Conservation (phyloP, 805 yeast genomes). For the Barnettozyma wickerhamii region DNA sequence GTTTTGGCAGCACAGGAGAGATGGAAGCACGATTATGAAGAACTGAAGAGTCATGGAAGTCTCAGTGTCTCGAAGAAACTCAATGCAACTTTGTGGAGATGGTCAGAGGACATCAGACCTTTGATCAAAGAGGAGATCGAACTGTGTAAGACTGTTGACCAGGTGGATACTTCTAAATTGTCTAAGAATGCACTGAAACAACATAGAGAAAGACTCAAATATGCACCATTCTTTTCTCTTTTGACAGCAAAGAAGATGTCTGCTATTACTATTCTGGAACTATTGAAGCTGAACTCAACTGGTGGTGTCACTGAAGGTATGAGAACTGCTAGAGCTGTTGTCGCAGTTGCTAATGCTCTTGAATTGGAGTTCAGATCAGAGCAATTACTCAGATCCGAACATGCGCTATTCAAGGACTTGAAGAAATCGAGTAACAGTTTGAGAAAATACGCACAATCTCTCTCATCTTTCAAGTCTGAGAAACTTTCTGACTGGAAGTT, state of each 20-base stretch:
- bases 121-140: conserved; percentile 61
- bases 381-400: conserved; percentile 52
- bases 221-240: conserved; percentile 75
- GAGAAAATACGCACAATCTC: conserved; percentile 23
- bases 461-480: conserved; percentile 32
- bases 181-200: conserved; percentile 24
- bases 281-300: conserved; percentile 67
- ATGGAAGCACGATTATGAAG: conserved; percentile 84
- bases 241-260: conserved; percentile 77
- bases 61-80: conserved; percentile 50
- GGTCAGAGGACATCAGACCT: conserved; percentile 77
- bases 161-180: conserved; percentile 18
- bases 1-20: conserved; percentile 81
- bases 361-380: conserved; percentile 82
- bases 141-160: conserved; percentile 43
- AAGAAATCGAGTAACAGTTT: conserved; percentile 31
- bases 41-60: conserved; percentile 54
- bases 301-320: conserved; percentile 78
- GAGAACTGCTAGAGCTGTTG: conserved; percentile 77
- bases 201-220: conserved; percentile 42
- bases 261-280: conserved; percentile 78
- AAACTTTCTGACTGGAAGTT: conserved; percentile 33
- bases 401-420: conserved; percentile 49
- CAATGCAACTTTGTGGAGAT: conserved; percentile 73
- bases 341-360: conserved; percentile 76